Evolutionary conservation across 1,284 basidiomycete genomes (phyloP).

Genomic region (Boletus smithii): DNA sequence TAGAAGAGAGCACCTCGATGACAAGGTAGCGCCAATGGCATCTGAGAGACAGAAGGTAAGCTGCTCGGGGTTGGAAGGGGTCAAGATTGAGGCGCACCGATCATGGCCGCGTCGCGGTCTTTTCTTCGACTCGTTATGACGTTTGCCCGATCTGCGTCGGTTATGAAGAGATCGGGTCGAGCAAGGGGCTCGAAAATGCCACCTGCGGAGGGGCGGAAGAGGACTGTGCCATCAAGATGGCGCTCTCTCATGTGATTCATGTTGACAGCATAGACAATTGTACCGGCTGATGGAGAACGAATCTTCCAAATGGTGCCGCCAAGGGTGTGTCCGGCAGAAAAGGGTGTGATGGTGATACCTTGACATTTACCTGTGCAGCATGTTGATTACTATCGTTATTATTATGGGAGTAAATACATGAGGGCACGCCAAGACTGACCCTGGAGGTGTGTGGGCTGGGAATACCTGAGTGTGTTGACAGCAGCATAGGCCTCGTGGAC

Average conservation of each 20-base stretch:
- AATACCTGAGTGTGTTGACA: slow-evolving; percentile 90
- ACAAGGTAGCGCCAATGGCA: slow-evolving; percentile 80
- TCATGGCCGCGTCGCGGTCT: slow-evolving; percentile 86
- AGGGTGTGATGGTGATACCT: slow-evolving; percentile 92
- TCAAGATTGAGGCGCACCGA: slow-evolving; percentile 52
- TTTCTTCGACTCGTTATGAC: slow-evolving; percentile 85
- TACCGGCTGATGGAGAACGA: slow-evolving; percentile 93
- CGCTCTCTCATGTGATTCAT: slow-evolving; percentile 97
- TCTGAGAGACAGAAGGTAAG: slow-evolving; percentile 12
- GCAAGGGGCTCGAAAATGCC: slow-evolving; percentile 86
- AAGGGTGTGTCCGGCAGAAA: slow-evolving; percentile 93
- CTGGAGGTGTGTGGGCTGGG: slow-evolving; percentile 93
- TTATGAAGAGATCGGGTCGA: slow-evolving; percentile 89
- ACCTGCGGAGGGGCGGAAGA: slow-evolving; percentile 66
- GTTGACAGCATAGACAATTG: slow-evolving; percentile 92
- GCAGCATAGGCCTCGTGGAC: slow-evolving; percentile 94
- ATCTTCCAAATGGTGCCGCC: slow-evolving; percentile 99
- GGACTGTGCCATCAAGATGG: slow-evolving; percentile 92
- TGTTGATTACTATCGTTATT: slow-evolving; percentile 2
- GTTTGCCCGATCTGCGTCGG: slow-evolving; percentile 83
- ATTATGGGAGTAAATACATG: slow-evolving; percentile 6
- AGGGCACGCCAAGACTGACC: slow-evolving; percentile 48
- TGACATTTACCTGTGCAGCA: slow-evolving; percentile 72
- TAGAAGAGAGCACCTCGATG: slow-evolving; percentile 76
- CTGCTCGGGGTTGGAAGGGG: neutral